These are phyloP conservation scores for Talaromyces sp. DNA, from an alignment of 2,329 filamentous ascomycete genomes.

Conservation along the genomic window DNA sequence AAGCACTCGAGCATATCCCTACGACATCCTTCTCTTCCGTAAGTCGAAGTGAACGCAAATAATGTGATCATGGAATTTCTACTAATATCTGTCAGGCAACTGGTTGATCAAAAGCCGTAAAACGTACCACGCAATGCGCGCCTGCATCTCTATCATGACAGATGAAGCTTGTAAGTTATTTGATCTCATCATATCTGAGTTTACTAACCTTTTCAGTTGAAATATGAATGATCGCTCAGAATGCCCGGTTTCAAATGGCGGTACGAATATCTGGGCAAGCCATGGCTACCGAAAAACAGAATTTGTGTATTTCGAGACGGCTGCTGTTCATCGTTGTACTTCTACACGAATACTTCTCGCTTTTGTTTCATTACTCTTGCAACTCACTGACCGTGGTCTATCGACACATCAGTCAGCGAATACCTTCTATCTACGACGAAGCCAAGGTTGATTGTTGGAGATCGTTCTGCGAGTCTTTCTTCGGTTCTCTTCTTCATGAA, in stretches of 20 bases:
- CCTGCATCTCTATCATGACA: slow-evolving; percentile 21
- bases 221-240: neutral
- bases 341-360: neutral
- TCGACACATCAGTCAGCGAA: neutral
- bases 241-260: neutral
- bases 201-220: neutral
- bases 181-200: neutral
- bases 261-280: neutral
- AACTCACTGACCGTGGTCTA: neutral
- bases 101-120: slow-evolving; percentile 23
- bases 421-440: neutral
- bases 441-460: neutral
- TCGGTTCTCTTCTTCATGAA: neutral
- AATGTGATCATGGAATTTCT: neutral
- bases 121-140: slow-evolving; percentile 26
- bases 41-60: slow-evolving; percentile 18
- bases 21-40: slow-evolving; percentile 28
- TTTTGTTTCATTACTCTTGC: neutral
- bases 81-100: slow-evolving; percentile 20
- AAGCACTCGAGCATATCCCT: slow-evolving; percentile 19
- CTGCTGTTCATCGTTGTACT: neutral
- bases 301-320: too few relatives aligned
- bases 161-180: neutral
- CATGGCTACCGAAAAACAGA: neutral
- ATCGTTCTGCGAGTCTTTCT: neutral